Evolutionary conservation across 2,329 filamentous ascomycete genomes (phyloP), one percentile per base, ranked within the genome.

Genomic region (Cytospora mali): DNA sequence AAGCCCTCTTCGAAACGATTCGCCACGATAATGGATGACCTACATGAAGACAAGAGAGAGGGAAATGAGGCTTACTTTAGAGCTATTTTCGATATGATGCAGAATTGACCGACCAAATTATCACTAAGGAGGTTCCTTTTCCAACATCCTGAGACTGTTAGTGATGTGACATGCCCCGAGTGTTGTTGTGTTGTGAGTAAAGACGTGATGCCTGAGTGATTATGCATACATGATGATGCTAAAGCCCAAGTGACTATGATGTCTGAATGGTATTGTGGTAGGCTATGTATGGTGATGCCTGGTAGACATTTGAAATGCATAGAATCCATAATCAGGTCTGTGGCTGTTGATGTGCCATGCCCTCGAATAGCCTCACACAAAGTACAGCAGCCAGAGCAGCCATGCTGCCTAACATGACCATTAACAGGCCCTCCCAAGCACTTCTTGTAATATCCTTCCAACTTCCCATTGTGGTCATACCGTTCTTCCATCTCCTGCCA

Each of bases 331-430:
- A 11, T 51, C 42, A 57, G 23, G 46, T n/a, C 31, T 55, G 14
- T 16, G 56, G 21, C 9, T 39, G 49, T n/a, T 18, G 4, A 62
- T 21, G 52, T 28, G 39, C 33, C 53, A 65, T 53, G 18, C 69
- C 64, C 14, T 71, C 69, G 28, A 71, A 71, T 49, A 67, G 16
- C 21, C 68, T 66, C 29, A 73, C 72, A 57, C 71, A 73, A 21
- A 73, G 39, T 4, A 74, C 70, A 10, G 72, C 72, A 10, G 70
- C 69, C 3, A 69, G 55, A 7, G 71, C 72, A 1, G 72, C 72
- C 27, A 72, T 68, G 21, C 70, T 70, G 4, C 72, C 72, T 18
- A 74, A 55, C 0, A 71, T 62, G 16, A 73, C 72, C 72, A 74
- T 74, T 59, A 73, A 70, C 31, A 68, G 11, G 14, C 72, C 72